phyloP scores from a whole-genome alignment of 2,329 filamentous ascomycete species.

The Leptodontidium sp. region DNA sequence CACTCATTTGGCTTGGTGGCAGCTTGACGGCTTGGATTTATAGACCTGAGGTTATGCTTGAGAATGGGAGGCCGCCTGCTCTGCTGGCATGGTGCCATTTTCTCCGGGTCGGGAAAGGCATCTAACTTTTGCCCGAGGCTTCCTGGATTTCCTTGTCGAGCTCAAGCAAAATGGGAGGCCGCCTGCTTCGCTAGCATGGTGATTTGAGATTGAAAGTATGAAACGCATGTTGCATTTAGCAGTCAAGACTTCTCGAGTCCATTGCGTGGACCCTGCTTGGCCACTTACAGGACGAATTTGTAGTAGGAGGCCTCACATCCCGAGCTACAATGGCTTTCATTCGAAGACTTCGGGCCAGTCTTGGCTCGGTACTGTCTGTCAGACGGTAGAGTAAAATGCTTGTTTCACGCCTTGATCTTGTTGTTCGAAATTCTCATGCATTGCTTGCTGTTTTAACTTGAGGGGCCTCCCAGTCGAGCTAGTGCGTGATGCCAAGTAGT shows the following conservation, averaged over 20 bases:
- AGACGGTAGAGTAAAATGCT: not conserved
- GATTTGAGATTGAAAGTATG: not conserved
- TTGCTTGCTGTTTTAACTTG: not conserved
- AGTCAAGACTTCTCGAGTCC: not conserved
- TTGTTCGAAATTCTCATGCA: not conserved
- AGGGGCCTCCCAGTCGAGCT: constrained; percentile 1
- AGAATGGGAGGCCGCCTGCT: constrained; percentile 4
- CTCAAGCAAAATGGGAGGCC: not conserved
- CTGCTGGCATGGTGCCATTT: not conserved
- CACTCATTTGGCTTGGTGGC: constrained; percentile 8
- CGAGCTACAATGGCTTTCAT: not conserved
- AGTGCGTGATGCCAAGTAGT: not conserved
- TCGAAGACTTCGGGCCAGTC: too few relatives aligned
- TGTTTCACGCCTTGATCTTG: not conserved
- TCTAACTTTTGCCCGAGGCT: constrained; percentile 6
- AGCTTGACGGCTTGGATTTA: constrained; percentile 2
- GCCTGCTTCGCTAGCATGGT: not conserved
- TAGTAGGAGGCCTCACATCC: not conserved
- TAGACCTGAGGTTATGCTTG: not conserved
- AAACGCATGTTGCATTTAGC: not conserved
- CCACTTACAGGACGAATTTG: not conserved
- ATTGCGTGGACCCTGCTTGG: not conserved
- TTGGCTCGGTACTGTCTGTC: not conserved
- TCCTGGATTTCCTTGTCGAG: not conserved
- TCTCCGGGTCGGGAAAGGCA: not conserved